Percentiles rank a stretch among this genome's conserved stretches.
Evolutionary conservation across 164 flowering plant species (phyloP).

Genomic region (Pachysandra terminalis): DNA sequence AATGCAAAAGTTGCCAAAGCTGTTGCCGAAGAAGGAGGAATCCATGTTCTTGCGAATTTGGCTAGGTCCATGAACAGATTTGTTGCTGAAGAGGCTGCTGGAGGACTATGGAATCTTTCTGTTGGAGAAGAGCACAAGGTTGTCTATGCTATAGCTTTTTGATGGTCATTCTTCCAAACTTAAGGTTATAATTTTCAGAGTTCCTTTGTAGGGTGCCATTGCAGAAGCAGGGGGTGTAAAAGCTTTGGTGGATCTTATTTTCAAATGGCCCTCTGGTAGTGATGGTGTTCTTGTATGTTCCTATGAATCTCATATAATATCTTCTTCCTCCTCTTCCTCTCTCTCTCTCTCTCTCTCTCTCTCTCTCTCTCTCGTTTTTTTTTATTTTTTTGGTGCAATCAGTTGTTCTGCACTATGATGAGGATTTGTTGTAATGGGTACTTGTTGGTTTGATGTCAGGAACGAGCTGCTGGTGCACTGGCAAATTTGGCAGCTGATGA

Average conservation of each 20-base stretch:
- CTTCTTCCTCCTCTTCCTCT: background rate
- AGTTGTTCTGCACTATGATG: constrained; percentile 1
- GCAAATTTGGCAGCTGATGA: constrained; percentile 99
- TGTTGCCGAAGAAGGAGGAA: constrained; percentile 96
- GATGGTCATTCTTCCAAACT: background rate
- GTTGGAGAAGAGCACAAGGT: constrained; percentile 99
- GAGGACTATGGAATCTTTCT: constrained; percentile 98
- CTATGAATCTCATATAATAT: constrained; percentile 3
- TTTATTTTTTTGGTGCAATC: too few species aligned
- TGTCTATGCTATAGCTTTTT: constrained; percentile 2
- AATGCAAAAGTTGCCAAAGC: constrained; percentile 92
- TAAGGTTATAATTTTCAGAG: constrained; percentile 1
- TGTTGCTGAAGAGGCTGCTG: constrained; percentile 99
- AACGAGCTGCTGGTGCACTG: constrained; percentile 98
- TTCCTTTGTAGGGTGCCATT: constrained; percentile 70
- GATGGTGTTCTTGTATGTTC: constrained; percentile 87
- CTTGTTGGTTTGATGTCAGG: constrained; percentile 37
- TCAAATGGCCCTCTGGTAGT: constrained; percentile 87
- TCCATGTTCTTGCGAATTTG: constrained; percentile 70
- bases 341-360: too few species aligned
- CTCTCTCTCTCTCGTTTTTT: too few species aligned
- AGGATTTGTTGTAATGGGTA: constrained; percentile 1
- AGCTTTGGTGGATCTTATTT: constrained; percentile 91
- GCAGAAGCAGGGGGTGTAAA: constrained; percentile 95
- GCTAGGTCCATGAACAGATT: constrained; percentile 93